Base-by-base conservation (phyloP, 352 stramenopile species). In the Pythium guiyangense region DNA sequence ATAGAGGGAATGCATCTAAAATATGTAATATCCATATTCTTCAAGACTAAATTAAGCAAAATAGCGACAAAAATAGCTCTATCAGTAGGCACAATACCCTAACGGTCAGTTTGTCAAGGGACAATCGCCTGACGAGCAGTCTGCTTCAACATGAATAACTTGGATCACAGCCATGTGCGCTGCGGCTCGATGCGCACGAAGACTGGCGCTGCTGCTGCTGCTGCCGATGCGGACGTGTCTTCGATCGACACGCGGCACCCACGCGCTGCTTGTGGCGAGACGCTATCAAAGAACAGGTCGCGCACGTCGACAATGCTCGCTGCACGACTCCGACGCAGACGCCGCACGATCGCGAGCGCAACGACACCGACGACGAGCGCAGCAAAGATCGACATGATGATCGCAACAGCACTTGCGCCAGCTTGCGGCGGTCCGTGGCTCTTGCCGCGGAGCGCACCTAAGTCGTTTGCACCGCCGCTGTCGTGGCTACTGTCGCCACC, bases 231-330 rank as follows among this genome's bases (percentile, higher is more conserved):
- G 29, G 29, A 34, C 29, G 29, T 6, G 31, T 37, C 31, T 37
- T 37, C 31, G 31, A 37, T 37, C 31, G 14, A 17, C 22, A 47
- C 17, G 17, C 1, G 17, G 46, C 20, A 40, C 37, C 37, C 25
- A 11, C 15, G 45, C 22, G 31, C 22, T 26, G 34, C 22, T 22
- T 43, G 44, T 11, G 31, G 29, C 27, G 20, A 51, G 18, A 56
- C 29, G 27, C 48, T 62, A 6, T 47, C 56, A 22, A 62, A 62
- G 48, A 61, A 61, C 34, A 46, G 10, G 39, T 56, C 48, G 27
- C 48, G n/a, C 39, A 46, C 35, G 39, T 56, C 48, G 26, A 18
- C 47, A 6, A 46, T 20, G 20, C 48, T 62, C 6, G 31, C n/a
- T n/a, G 14, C 17, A 15, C 55, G 55, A 18, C 11, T 18, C 8